Percentiles rank a stretch among this genome's conserved stretches.
Conservation (phyloP, 1,284 basidiomycete genomes). For the Fomitiporia mediterranea region DNA sequence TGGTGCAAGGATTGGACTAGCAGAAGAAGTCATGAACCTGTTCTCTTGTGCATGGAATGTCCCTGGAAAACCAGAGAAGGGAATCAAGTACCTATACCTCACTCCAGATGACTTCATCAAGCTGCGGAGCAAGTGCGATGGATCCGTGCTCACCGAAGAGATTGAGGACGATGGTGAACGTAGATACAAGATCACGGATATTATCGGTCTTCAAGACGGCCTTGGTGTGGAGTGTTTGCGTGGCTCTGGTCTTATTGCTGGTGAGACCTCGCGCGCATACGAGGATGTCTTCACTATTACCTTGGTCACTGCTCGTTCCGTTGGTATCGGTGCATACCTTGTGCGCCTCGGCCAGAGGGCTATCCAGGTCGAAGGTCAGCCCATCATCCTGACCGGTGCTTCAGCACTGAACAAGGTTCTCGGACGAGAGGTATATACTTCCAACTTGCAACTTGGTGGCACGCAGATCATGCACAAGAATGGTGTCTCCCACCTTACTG, state of each 20-base stretch:
- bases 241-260: constrained; percentile 97
- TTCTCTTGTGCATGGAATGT: constrained; percentile 95
- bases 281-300: constrained; percentile 99
- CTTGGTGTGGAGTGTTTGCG: constrained; percentile 97
- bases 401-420: constrained; percentile 98
- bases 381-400: constrained; percentile 98
- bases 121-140: constrained; percentile 75
- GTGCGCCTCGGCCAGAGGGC: constrained; percentile 97
- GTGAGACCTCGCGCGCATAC: constrained; percentile 96
- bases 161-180: constrained; percentile 83
- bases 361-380: constrained; percentile 98
- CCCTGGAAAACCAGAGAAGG: constrained; percentile 82
- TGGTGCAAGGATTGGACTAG: constrained; percentile 93
- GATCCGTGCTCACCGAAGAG: constrained; percentile 79
- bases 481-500: constrained; percentile 95
- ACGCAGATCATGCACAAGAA: constrained; percentile 99
- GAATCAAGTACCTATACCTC: constrained; percentile 95
- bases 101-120: constrained; percentile 82
- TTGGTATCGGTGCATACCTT: constrained; percentile 99
- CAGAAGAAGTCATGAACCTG: constrained; percentile 85
- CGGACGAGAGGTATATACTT: constrained; percentile 98
- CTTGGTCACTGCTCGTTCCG: constrained; percentile 96
- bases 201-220: constrained; percentile 95
- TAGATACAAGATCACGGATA: constrained; percentile 92
- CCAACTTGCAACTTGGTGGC: constrained; percentile 97